phyloP scores from a whole-genome alignment of 1,284 basidiomycete species.

The Cryptococcus amylolentus region DNA sequence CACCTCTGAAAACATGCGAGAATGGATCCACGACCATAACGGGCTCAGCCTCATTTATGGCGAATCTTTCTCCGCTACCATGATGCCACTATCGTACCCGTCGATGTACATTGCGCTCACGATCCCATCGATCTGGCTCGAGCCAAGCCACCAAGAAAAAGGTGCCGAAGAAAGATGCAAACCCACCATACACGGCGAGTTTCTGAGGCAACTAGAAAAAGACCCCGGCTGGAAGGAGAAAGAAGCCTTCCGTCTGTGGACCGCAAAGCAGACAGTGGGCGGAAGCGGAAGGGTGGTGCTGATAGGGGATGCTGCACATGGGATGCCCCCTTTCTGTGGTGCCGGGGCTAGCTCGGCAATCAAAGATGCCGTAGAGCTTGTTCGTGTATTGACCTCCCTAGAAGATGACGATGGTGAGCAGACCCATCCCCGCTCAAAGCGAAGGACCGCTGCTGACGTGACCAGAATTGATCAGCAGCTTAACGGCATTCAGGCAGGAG shows the following conservation, averaged over 20 bases:
- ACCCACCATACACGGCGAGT: not conserved
- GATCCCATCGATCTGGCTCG: slow-evolving; percentile 9
- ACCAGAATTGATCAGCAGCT: not conserved
- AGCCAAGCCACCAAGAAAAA: not conserved
- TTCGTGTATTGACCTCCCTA: not conserved
- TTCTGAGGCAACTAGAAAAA: slow-evolving; percentile 5
- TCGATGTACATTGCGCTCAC: slow-evolving; percentile 18
- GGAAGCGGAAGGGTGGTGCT: slow-evolving; percentile 16
- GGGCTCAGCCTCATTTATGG: slow-evolving; percentile 19
- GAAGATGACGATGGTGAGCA: not conserved
- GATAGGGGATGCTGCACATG: slow-evolving; percentile 24
- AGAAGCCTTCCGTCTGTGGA: slow-evolving; percentile 9
- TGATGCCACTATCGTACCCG: slow-evolving; percentile 4
- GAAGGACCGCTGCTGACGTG: too few species aligned
- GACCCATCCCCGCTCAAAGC: not conserved
- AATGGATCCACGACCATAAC: slow-evolving; percentile 12
- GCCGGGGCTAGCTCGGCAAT: slow-evolving; percentile 23
- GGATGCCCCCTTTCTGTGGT: slow-evolving; percentile 24
- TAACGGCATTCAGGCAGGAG: slow-evolving; percentile 5
- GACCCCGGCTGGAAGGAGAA: slow-evolving; percentile 7
- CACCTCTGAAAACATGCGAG: not conserved
- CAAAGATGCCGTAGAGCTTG: slow-evolving; percentile 18
- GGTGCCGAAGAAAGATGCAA: not conserved
- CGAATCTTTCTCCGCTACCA: slow-evolving; percentile 15
- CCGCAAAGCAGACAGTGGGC: slow-evolving; percentile 7